Conservation (phyloP, 2,329 filamentous ascomycete genomes). For the Fusarium fracticaudum region DNA sequence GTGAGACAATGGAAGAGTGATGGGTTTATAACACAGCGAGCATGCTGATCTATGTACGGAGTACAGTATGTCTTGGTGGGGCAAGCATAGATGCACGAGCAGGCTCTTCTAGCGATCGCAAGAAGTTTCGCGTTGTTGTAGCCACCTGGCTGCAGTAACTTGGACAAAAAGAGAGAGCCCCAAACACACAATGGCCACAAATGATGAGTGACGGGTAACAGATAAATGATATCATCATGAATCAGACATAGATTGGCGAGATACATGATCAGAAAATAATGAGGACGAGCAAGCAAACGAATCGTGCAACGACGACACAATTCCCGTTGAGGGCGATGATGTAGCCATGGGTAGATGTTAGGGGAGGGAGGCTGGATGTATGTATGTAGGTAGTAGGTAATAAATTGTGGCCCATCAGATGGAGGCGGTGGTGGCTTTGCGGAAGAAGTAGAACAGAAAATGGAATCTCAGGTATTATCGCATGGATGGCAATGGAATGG, state of each 20-base stretch:
- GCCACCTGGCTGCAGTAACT: not conserved
- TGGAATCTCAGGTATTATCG: not conserved
- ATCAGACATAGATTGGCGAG: constrained; percentile 4
- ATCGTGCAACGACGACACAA: constrained; percentile 4
- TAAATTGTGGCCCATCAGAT: constrained; percentile 20
- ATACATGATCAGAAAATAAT: not conserved
- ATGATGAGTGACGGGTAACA: not conserved
- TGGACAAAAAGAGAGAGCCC: not conserved
- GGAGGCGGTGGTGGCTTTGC: constrained; percentile 30
- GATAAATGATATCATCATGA: not conserved
- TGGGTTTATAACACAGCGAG: constrained; percentile 5
- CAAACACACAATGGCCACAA: not conserved
- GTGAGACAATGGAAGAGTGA: constrained; percentile 25
- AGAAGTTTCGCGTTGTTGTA: not conserved
- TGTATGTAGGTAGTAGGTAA: not conserved
- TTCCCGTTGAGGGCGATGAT: constrained; percentile 9
- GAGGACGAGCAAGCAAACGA: constrained; percentile 4
- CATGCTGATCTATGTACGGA: not conserved
- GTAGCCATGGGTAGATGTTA: not conserved
- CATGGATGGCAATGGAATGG: constrained; percentile 19
- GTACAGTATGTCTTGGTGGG: not conserved
- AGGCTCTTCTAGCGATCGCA: not conserved
- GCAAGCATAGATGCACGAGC: not conserved
- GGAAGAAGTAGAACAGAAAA: not conserved
- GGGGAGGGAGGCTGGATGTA: not conserved